Conservation (phyloP, 805 yeast genomes). For the Starmerella vitae region DNA sequence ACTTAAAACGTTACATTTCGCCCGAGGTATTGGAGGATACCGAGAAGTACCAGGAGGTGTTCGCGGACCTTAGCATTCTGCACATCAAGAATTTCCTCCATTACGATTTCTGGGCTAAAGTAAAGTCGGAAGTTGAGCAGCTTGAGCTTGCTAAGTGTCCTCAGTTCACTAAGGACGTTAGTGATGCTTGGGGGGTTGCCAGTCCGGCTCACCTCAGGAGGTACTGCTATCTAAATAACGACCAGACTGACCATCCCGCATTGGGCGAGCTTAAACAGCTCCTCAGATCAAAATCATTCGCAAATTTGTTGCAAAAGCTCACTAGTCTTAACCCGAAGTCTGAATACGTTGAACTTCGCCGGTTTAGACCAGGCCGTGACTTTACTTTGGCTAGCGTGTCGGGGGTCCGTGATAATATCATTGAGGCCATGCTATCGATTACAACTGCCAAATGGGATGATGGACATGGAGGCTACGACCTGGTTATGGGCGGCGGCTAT, state of each 20-base stretch:
- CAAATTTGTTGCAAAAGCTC: conserved; percentile 51
- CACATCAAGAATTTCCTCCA: conserved; percentile 54
- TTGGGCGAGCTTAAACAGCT: conserved; percentile 38
- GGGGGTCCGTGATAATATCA: conserved; percentile 30
- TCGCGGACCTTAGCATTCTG: conserved; percentile 55
- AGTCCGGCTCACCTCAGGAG: conserved; percentile 90
- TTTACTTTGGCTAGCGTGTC: conserved; percentile 75
- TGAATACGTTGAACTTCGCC: conserved; percentile 58
- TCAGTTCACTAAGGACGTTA: conserved; percentile 8
- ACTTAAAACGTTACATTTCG: conserved; percentile 39
- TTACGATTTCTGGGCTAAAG: conserved; percentile 35
- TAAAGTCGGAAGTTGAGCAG: conserved; percentile 36
- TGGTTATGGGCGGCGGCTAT: conserved; percentile 48
- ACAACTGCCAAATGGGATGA: conserved; percentile 82
- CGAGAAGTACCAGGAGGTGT: conserved; percentile 35
- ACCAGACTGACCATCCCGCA: conserved; percentile 22
- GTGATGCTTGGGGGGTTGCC: conserved; percentile 73
- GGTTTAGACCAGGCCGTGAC: conserved; percentile 92
- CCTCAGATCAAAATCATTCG: conserved; percentile 47
- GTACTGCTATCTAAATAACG: conserved; percentile 56
- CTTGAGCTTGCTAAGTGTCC: conserved; percentile 35
- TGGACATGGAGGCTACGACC: conserved; percentile 86
- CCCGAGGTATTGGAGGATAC: conserved; percentile 37
- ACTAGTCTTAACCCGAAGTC: conserved; percentile 48
- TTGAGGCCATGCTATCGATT: conserved; percentile 70